Evolutionary conservation across 306 rosid genomes (phyloP), one percentile per base, ranked within the genome.

Genomic region (Phaseolus lunatus): DNA sequence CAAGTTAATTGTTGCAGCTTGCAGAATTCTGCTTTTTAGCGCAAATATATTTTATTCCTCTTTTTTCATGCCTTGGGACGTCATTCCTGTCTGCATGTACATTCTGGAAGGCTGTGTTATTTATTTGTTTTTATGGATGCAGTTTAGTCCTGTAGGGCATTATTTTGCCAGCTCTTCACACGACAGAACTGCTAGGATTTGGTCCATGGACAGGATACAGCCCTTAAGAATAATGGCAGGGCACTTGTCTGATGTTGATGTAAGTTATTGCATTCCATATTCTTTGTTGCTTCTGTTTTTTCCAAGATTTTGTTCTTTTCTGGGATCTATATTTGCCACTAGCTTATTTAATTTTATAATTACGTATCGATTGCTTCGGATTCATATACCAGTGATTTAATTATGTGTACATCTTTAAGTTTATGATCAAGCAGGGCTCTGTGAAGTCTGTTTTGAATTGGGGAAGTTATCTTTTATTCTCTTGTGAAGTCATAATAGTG

Each of bases 171-270:
- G 99, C 77, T 87, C 89, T 65, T 95, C 99, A 48, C 99, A 95
- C 44, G 99, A 95, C 86, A 89, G 97, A 84, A 95, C 99, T 31
- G 99, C 99, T 81, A 87, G 97, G 83, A 85, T 95, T 70, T 95
- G 99, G 99, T 88, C 96, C 35, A 87, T 89, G 96, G 97, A 95
- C 86, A 88, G 96, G 88, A 86, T 92, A 82, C 97, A 89, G 68
- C 99, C 97, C 59, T 79, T 95, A 65, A 83, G 99, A 81, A 90
- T 95, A 87, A 89, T 95, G 96, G 98, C 98, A 3, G 98, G 99
- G 68, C 99, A 92, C 85, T 87, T 96, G 80, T 96, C 98, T 43
- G 99, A 96, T 72, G 99, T 92, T 82, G 99, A 96, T 86, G 99
- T 92, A 70, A 87, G 98, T 92, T 70, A 59, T 43, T 59, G 23